Conservation (phyloP, 148 eudicot species). For the Heliamphora exappendiculata region DNA sequence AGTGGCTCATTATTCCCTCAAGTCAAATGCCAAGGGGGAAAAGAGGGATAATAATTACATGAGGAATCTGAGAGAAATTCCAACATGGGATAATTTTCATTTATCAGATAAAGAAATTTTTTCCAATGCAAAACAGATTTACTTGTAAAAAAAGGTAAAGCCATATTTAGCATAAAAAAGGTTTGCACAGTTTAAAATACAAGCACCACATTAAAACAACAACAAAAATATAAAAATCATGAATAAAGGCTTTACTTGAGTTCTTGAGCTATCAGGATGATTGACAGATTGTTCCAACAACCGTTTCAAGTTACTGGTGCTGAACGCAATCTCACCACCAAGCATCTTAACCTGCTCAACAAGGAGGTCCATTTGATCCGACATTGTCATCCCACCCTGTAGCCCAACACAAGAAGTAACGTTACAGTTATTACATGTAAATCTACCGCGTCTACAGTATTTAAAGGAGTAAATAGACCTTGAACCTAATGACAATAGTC, state of each 20-base stretch:
- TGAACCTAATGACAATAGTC: neutral
- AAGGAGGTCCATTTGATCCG: slow-evolving; percentile 92
- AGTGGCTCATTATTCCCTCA: neutral
- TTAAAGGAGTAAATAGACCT: neutral
- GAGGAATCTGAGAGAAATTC: neutral
- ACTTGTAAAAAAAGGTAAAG: neutral
- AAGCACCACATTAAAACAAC: neutral
- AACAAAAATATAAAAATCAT: neutral
- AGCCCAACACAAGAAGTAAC: slow-evolving; percentile 8
- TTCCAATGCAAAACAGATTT: neutral
- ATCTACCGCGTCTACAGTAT: neutral
- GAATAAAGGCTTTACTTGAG: slow-evolving; percentile 43
- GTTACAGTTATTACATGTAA: slow-evolving; percentile 1
- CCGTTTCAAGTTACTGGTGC: slow-evolving; percentile 89
- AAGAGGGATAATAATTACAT: neutral
- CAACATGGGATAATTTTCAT: neutral
- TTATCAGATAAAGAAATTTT: neutral
- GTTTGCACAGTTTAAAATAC: neutral
- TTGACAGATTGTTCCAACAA: slow-evolving; percentile 75
- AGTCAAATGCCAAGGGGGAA: neutral
- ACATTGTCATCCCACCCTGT: slow-evolving; percentile 61
- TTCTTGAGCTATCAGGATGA: slow-evolving; percentile 73
- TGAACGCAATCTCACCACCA: slow-evolving; percentile 95
- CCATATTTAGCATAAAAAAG: neutral
- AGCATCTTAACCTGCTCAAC: slow-evolving; percentile 99